Percentiles rank a stretch among this genome's conserved stretches.
Conservation (phyloP, 805 yeast genomes). For the Saccharomyces jurei region DNA sequence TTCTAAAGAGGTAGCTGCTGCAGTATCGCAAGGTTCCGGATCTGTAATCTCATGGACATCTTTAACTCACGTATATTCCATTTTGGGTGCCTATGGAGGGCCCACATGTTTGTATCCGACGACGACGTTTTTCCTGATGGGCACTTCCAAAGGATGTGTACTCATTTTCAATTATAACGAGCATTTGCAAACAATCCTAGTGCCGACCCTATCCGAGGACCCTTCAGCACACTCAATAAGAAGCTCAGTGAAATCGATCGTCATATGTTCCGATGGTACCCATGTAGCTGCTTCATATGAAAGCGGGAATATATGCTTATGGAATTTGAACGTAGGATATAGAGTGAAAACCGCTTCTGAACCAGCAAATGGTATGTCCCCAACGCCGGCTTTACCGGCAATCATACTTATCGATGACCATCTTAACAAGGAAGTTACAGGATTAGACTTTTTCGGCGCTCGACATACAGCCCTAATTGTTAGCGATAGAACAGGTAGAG, state of each 20-base stretch:
- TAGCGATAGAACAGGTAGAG: slow-evolving; percentile 48
- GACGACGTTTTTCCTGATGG: slow-evolving; percentile 46
- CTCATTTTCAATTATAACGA: slow-evolving; percentile 67
- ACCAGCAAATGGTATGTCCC: slow-evolving; percentile 8
- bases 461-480: slow-evolving; percentile 50
- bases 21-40: background rate
- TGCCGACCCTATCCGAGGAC: slow-evolving; percentile 10
- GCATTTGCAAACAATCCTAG: slow-evolving; percentile 35
- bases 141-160: slow-evolving; percentile 61
- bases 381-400: slow-evolving; percentile 13
- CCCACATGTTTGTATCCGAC: slow-evolving; percentile 41
- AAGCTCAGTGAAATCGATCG: slow-evolving; percentile 47
- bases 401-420: slow-evolving; percentile 31
- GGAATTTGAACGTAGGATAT: slow-evolving; percentile 45
- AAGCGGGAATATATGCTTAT: slow-evolving; percentile 56
- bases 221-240: slow-evolving; percentile 12
- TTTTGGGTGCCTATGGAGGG: slow-evolving; percentile 39
- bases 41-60: slow-evolving; percentile 11
- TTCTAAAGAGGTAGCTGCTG: background rate
- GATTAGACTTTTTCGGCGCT: slow-evolving; percentile 41
- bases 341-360: slow-evolving; percentile 18
- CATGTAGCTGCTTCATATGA: slow-evolving; percentile 61
- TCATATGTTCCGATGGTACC: slow-evolving; percentile 61
- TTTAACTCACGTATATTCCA: slow-evolving; percentile 19
- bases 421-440: slow-evolving; percentile 31